Evolutionary conservation across 495 filamentous ascomycete species (phyloP).

Genomic region (Cercophora samala): DNA sequence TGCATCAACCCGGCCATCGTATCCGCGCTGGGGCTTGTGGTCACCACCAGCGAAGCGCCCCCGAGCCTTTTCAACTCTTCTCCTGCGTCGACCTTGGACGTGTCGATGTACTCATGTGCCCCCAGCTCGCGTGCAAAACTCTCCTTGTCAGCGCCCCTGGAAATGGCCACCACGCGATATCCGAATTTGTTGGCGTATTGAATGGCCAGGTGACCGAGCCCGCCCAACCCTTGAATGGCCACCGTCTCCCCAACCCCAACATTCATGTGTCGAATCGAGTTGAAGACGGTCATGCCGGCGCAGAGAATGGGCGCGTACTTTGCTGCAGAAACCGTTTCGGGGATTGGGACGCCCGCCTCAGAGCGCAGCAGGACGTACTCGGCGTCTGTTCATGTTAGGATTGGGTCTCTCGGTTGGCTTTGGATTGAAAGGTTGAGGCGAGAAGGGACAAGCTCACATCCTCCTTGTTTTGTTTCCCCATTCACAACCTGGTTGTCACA

Average conservation of each 20-base stretch:
- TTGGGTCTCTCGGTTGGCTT: not conserved
- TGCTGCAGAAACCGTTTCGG: constrained; percentile 53
- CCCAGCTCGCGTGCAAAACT: constrained; percentile 59
- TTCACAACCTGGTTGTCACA: constrained; percentile 51
- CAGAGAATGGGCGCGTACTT: constrained; percentile 66
- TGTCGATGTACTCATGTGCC: constrained; percentile 66
- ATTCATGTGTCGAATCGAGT: constrained; percentile 61
- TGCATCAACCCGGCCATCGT: constrained; percentile 53
- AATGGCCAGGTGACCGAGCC: constrained; percentile 64
- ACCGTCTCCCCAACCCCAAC: constrained; percentile 57
- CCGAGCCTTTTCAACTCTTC: constrained; percentile 54
- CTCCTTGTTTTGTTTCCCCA: constrained; percentile 51
- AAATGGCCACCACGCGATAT: constrained; percentile 62
- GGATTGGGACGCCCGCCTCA: constrained; percentile 64
- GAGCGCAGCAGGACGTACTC: constrained; percentile 60
- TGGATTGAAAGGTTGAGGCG: not conserved
- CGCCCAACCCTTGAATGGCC: constrained; percentile 63
- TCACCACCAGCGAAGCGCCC: constrained; percentile 59
- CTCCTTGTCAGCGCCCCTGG: constrained; percentile 54
- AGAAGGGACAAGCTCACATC: constrained; percentile 32
- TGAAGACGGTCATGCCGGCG: constrained; percentile 71
- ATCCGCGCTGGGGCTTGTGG: constrained; percentile 59
- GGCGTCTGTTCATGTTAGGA: constrained; percentile 37
- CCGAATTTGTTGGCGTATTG: constrained; percentile 66
- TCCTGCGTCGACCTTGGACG: constrained; percentile 49